Base-by-base conservation (phyloP, 805 yeast species). In the Nakazawaea wickerhamii region DNA sequence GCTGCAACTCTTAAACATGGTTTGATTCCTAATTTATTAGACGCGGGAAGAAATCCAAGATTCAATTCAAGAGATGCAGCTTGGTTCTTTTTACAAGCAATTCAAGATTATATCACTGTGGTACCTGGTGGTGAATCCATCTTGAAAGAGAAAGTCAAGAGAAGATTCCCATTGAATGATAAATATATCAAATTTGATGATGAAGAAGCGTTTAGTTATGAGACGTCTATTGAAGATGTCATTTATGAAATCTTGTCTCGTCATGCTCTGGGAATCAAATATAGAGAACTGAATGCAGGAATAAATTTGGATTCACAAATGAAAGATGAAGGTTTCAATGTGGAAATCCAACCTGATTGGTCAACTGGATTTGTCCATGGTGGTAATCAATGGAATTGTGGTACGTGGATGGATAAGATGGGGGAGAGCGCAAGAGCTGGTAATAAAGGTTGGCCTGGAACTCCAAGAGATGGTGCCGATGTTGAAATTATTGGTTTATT, bases 351-450 rank as follows among this genome's bases (percentile, higher is more conserved):
- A 45, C 88, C 90, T 35, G 97, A 91, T 59, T 91, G 97, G 97
- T 55, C 67, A 0, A 89, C 85, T 10, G 99, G 99, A 1, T 65
- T 93, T 23, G 67, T 90, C 4, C 84, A 79, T 59, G 99, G 98
- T 36, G 98, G 99, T 2, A 85, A 86, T 38, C 95, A 85, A 60
- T 77, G 65, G 59, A 91, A 91, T 58, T 91, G 99, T 67, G 99
- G 99, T 18, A 93, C 99, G 0, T 91, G 99, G 99, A 91, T 90
- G 96, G 99, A 91, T 64, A 91, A 91, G 65, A 91, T 91, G 98
- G 99, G 99, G 20, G 98, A 93, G 65, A 85, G 95, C 55, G 79
- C 62, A 27, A 70, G 64, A 43, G 96, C 98, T 0, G 82, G 84
- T 1, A 81, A 79, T 46, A 84, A 82, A 52, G 99, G 99, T n/a